Evolutionary conservation across 2,329 filamentous ascomycete genomes (phyloP).

Genomic region (Seiridium cupressi): DNA sequence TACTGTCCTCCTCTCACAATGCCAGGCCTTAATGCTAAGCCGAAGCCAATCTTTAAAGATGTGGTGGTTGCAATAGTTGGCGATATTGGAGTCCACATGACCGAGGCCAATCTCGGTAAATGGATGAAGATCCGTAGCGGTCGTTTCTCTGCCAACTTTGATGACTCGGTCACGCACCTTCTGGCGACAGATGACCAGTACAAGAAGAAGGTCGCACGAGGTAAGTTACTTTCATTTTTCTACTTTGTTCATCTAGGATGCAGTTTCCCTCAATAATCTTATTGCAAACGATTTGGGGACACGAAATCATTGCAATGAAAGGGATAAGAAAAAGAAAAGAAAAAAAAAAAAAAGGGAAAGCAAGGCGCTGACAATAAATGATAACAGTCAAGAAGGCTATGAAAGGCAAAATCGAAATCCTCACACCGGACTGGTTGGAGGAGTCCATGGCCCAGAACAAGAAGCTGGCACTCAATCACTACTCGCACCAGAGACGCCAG

Average conservation of each 20-base stretch:
- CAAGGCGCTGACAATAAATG: too few relatives aligned
- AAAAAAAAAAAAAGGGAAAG: too few relatives aligned
- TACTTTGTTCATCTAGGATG: too few relatives aligned
- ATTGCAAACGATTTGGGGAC: background rate
- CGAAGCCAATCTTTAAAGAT: constrained; percentile 46
- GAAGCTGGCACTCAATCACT: constrained; percentile 34
- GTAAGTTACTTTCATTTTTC: constrained; percentile 20
- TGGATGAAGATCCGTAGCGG: constrained; percentile 69
- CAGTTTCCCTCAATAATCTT: background rate
- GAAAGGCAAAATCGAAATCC: constrained; percentile 36
- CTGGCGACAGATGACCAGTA: constrained; percentile 65
- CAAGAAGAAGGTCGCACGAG: constrained; percentile 37
- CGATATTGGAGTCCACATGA: constrained; percentile 45
- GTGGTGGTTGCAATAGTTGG: constrained; percentile 58
- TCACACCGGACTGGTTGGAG: constrained; percentile 53
- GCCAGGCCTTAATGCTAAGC: background rate
- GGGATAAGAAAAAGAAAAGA: too few relatives aligned
- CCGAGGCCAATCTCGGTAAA: constrained; percentile 54
- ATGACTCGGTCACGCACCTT: constrained; percentile 66
- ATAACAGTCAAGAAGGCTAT: constrained; percentile 36
- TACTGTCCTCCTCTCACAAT: too few relatives aligned
- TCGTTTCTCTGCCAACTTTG: constrained; percentile 48
- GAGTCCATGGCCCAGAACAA: constrained; percentile 34
- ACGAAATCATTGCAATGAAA: too few relatives aligned
- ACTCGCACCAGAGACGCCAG: constrained; percentile 37